Conservation (phyloP, 768 basidiomycete genomes). For the Pleurotus ostreatus region DNA sequence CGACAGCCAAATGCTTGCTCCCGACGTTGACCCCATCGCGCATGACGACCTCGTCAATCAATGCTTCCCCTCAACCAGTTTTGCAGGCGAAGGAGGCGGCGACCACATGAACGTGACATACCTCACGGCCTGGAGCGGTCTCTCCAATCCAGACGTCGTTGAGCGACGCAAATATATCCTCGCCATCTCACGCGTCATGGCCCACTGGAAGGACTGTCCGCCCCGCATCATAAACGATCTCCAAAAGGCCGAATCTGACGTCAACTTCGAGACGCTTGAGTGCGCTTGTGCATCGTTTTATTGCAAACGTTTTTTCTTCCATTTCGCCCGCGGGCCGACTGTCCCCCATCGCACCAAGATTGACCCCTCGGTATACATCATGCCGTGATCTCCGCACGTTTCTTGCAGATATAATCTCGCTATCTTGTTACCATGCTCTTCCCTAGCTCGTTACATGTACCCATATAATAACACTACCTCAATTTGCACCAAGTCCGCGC, state of each 20-base stretch:
- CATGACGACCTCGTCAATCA: background rate
- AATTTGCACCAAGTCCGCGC: too few species aligned
- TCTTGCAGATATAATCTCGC: too few species aligned
- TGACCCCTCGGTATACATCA: too few species aligned
- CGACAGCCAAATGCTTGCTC: background rate
- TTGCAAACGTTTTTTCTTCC: background rate
- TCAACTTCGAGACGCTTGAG: background rate
- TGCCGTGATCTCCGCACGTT: too few species aligned
- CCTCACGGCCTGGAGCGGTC: background rate
- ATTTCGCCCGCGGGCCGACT: background rate
- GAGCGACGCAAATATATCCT: background rate
- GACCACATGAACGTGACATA: background rate
- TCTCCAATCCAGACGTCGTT: background rate
- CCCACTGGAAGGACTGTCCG: background rate
- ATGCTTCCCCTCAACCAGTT: background rate
- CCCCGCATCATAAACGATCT: background rate
- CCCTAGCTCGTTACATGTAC: too few species aligned
- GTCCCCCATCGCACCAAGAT: background rate
- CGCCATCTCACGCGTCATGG: background rate
- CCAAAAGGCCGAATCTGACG: background rate
- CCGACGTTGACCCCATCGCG: background rate
- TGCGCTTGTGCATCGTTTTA: background rate
- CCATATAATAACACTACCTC: too few species aligned
- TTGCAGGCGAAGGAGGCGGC: background rate
- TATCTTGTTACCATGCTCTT: too few species aligned